Evolutionary conservation across 108 stramenopile genomes (phyloP), one percentile per base, ranked within the genome.

Genomic region (Cyclotella sp.): DNA sequence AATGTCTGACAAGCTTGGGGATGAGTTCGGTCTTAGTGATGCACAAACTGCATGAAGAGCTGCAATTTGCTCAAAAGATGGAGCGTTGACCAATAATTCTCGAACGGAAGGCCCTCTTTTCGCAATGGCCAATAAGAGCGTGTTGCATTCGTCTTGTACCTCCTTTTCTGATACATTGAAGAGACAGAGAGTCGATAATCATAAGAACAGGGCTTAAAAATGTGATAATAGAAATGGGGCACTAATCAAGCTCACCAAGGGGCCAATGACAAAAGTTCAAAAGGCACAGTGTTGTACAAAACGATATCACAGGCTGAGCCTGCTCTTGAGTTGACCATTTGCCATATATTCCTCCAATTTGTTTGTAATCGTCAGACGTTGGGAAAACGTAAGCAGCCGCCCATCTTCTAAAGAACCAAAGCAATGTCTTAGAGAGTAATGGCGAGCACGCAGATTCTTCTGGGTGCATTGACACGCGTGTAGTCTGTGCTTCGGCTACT

Each of bases 201-300:
- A 40, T 24, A 30, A 13, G 24, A 9, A 40, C 30, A 62, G 16
- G 16, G 19, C 8, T 51, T 3, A 7, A 51, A 8, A 9, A 39
- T 13, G 15, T 39, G 8, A 41, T 15, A 21, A 40, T 3, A 0
- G 1, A 18, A 41, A 40, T 13, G 14, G 16, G 6, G 40, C 15
- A 7, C 3, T 40, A 62, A 14, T 40, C 14, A 41, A 62, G 39
- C 61, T 62, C 34, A 62, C 61, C 61, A 40, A 89, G 90, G 10
- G 95, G 92, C 95, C 95, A 96, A 59, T 82, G 87, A 61, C 91
- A 93, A 60, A 90, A 88, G 70, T 93, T 93, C 40, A 91, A 85
- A 7, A 92, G 65, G 72, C 89, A 90, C 54, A 96, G 70, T 1
- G 91, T 86, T 13, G 79, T 28, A 41, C 86, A 82, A 69, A 96